Percentiles rank a stretch among this genome's conserved stretches.
Evolutionary conservation across 23 red algal genomes (phyloP).

Genomic region (Gracilaria gracilis): DNA sequence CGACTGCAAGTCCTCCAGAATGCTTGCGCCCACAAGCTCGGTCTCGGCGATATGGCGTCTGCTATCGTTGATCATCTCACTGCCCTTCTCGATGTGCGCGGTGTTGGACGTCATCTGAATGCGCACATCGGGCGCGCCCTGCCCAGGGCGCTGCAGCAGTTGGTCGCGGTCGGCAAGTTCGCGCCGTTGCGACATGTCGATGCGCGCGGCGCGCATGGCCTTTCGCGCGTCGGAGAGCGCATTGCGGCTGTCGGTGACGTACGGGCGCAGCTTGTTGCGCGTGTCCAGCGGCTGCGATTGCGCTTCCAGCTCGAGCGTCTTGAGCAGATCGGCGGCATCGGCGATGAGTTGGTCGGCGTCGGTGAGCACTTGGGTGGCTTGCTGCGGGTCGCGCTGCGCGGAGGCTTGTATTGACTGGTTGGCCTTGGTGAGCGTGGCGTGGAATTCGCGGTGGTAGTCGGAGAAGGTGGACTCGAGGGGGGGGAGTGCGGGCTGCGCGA

Average conservation of each 20-base stretch:
- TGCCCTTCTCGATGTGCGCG: slow-evolving; percentile 14
- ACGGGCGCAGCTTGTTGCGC: slow-evolving; percentile 18
- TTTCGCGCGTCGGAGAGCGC: slow-evolving; percentile 17
- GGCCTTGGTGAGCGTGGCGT: slow-evolving; percentile 9
- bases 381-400: background rate
- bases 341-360: slow-evolving; percentile 35
- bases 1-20: slow-evolving; percentile 72
- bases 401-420: background rate
- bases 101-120: background rate
- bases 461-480: slow-evolving; percentile 23
- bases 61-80: slow-evolving; percentile 52
- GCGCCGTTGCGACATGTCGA: background rate
- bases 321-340: slow-evolving; percentile 55
- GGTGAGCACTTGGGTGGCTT: background rate
- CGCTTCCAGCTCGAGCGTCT: slow-evolving; percentile 60
- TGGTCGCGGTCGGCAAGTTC: background rate
- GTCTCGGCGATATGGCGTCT: slow-evolving; percentile 72
- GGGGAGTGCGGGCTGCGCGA: slow-evolving; percentile 8
- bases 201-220: slow-evolving; percentile 40
- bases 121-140: slow-evolving; percentile 11
- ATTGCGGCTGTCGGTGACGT: slow-evolving; percentile 37
- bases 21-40: slow-evolving; percentile 66
- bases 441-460: slow-evolving; percentile 30
- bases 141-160: slow-evolving; percentile 7
- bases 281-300: slow-evolving; percentile 2